These are phyloP conservation scores for Lineolata rhizophorae DNA, from an alignment of 495 filamentous ascomycete species.

Conservation along the genomic window DNA sequence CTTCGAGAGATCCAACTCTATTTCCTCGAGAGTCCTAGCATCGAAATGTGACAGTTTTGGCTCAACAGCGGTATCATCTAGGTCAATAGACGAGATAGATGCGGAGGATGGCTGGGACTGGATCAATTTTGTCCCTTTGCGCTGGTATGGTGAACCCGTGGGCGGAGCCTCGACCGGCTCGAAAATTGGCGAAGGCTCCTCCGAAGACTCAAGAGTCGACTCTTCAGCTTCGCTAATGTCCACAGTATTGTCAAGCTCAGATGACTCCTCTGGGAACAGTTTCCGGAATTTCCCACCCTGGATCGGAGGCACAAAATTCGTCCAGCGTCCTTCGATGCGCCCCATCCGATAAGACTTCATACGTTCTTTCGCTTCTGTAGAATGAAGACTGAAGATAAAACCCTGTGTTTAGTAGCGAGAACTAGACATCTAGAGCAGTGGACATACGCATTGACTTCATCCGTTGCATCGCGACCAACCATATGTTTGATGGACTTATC, in stretches of 20 bases:
- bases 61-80: conserved; percentile 21
- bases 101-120: conserved; percentile 10
- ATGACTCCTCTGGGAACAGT: conserved; percentile 5
- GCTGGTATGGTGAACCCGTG: conserved; percentile 2
- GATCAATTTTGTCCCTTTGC: conserved; percentile 1
- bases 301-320: conserved; percentile 77
- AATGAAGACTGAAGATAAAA: conserved; percentile 47
- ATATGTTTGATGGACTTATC: conserved; percentile 85
- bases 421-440: conserved; percentile 2
- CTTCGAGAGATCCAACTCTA: conserved; percentile 52
- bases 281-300: conserved; percentile 71
- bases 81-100: conserved; percentile 24
- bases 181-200: conserved; percentile 20
- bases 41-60: conserved; percentile 44
- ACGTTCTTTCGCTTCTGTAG: conserved; percentile 44
- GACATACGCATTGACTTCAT: conserved; percentile 79
- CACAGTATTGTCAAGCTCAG: conserved; percentile 8
- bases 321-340: conserved; percentile 58
- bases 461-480: conserved; percentile 90
- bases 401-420: too few species aligned
- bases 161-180: conserved; percentile 10
- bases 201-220: conserved; percentile 19
- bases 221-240: conserved; percentile 20
- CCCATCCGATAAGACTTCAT: conserved; percentile 80
- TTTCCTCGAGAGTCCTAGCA: conserved; percentile 48